These are phyloP conservation scores for Hylodesmum podocarpum DNA, from an alignment of 306 rosid genomes.

Conservation along the genomic window DNA sequence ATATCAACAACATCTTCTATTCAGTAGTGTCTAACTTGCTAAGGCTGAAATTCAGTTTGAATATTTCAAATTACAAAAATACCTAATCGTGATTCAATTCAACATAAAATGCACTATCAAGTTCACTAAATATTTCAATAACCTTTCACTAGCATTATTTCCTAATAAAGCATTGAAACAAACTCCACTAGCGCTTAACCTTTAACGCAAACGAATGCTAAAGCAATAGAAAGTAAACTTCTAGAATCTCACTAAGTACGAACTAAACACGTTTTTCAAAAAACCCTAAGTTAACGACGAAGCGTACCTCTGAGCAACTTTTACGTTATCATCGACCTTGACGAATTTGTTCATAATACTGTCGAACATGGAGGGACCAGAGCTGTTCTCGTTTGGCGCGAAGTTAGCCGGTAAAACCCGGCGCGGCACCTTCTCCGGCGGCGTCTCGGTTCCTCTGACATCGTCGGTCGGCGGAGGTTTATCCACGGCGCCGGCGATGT, in stretches of 20 bases:
- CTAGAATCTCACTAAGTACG: background rate
- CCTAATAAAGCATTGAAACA: background rate
- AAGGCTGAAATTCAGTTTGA: background rate
- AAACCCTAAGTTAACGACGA: conserved; percentile 30
- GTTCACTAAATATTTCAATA: background rate
- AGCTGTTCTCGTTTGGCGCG: conserved; percentile 24
- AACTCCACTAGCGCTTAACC: background rate
- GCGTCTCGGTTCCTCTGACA: conserved; percentile 85
- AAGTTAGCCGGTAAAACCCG: conserved; percentile 50
- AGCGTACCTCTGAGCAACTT: conserved; percentile 47
- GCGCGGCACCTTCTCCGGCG: conserved; percentile 94
- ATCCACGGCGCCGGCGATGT: conserved; percentile 1
- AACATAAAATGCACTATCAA: background rate
- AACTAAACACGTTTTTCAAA: background rate
- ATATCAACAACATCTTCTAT: background rate
- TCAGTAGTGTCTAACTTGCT: background rate
- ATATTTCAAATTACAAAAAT: background rate
- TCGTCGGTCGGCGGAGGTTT: conserved; percentile 45
- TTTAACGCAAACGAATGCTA: background rate
- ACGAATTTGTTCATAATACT: conserved; percentile 85
- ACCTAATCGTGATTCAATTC: conserved; percentile 5
- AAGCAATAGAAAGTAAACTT: background rate
- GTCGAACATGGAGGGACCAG: conserved; percentile 57
- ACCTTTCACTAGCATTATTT: background rate
- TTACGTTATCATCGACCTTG: conserved; percentile 48